A percentile compares a stretch with the other conserved stretches of the same genome.
These are phyloP conservation scores for Arthrobotrys iridis DNA, from an alignment of 2,329 filamentous ascomycete species.

Conservation along the genomic window DNA sequence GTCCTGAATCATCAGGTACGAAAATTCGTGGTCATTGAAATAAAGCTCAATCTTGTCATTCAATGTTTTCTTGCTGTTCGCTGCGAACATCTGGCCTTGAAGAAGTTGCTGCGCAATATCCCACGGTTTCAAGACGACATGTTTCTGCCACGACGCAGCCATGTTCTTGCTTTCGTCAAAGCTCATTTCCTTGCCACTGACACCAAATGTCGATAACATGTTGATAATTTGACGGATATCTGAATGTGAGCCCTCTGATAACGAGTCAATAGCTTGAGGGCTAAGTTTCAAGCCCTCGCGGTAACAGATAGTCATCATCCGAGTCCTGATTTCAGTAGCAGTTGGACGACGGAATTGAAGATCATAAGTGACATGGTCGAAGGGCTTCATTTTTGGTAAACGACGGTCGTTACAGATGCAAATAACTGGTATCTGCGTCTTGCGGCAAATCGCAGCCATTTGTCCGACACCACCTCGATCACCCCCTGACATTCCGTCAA, in stretches of 20 bases:
- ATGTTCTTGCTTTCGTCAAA: constrained; percentile 90
- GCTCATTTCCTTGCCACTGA: constrained; percentile 76
- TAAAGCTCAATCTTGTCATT: constrained; percentile 99
- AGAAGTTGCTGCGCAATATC: constrained; percentile 96
- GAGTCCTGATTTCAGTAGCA: constrained; percentile 86
- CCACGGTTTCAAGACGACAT: constrained; percentile 96
- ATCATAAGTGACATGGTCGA: constrained; percentile 85
- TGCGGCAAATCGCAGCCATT: constrained; percentile 91
- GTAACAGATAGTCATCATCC: constrained; percentile 94
- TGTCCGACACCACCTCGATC: constrained; percentile 96
- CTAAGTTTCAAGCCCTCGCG: constrained; percentile 89
- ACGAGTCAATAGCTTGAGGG: constrained; percentile 81
- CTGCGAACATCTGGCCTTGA: constrained; percentile 83
- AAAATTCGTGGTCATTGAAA: constrained; percentile 99
- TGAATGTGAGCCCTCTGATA: constrained; percentile 94
- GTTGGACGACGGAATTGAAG: constrained; percentile 89
- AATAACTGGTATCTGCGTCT: constrained; percentile 87
- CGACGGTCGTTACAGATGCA: constrained; percentile 96
- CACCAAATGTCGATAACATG: constrained; percentile 93
- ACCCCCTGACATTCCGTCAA: constrained; percentile 97
- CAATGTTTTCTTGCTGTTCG: constrained; percentile 82
- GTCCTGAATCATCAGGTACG: constrained; percentile 96
- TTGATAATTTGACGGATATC: constrained; percentile 99
- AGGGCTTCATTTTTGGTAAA: constrained; percentile 97
- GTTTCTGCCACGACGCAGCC: constrained; percentile 97